phyloP scores from a whole-genome alignment of 1,139 yeast genomes.

The Debaryomyces psychrophilus region DNA sequence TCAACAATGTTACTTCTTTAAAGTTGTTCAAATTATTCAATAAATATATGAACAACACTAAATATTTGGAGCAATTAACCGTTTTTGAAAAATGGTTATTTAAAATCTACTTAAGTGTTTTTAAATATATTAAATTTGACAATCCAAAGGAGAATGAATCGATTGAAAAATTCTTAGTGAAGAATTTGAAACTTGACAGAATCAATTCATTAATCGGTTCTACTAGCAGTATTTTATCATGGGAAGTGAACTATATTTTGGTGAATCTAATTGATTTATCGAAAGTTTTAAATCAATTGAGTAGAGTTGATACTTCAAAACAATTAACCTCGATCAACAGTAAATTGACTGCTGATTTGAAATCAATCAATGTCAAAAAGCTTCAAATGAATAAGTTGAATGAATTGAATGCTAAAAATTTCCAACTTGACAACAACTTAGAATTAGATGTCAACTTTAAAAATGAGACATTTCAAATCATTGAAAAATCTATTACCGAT shows the following conservation, averaged over 20 bases:
- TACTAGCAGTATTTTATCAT: slow-evolving; percentile 17
- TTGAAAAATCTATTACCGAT: slow-evolving; percentile 22
- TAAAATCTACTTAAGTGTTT: slow-evolving; percentile 29
- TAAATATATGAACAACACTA: slow-evolving; percentile 25
- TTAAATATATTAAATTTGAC: slow-evolving; percentile 28
- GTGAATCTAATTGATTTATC: slow-evolving; percentile 30
- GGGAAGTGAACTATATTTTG: slow-evolving; percentile 29
- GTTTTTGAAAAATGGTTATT: slow-evolving; percentile 27
- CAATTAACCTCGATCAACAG: not conserved
- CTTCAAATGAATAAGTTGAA: slow-evolving; percentile 21
- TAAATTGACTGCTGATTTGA: slow-evolving; percentile 18
- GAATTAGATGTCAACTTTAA: slow-evolving; percentile 14
- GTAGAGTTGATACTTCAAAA: slow-evolving; percentile 8
- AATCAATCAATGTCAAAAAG: slow-evolving; percentile 16
- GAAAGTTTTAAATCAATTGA: slow-evolving; percentile 21
- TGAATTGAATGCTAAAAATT: slow-evolving; percentile 14
- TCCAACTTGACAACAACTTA: slow-evolving; percentile 12
- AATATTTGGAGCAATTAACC: slow-evolving; percentile 17
- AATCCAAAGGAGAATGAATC: slow-evolving; percentile 31
- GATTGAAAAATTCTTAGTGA: slow-evolving; percentile 31
- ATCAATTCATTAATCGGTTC: slow-evolving; percentile 20
- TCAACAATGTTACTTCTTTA: slow-evolving; percentile 15
- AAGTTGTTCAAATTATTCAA: slow-evolving; percentile 31
- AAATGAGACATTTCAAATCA: slow-evolving; percentile 15
- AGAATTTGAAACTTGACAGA: slow-evolving; percentile 35